Evolutionary conservation across 2,329 filamentous ascomycete species (phyloP).

Genomic region (Curvularia hawaiiensis): DNA sequence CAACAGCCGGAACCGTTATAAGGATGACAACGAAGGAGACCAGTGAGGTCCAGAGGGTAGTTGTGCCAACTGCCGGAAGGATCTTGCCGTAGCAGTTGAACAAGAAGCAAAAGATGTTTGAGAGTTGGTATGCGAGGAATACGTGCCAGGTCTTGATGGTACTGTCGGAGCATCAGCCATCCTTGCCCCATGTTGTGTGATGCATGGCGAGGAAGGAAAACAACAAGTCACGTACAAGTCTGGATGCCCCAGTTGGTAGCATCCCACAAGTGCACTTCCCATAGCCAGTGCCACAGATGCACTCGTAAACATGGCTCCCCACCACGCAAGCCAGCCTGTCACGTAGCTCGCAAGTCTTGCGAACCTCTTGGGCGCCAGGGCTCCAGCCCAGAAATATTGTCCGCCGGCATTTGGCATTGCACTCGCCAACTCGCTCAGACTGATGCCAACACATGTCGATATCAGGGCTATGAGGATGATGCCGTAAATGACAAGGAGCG

Average conservation of each 20-base stretch:
- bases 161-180: constrained; percentile 18
- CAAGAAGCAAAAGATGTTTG: constrained; percentile 55
- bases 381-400: constrained; percentile 59
- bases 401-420: constrained; percentile 58
- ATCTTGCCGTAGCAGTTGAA: constrained; percentile 54
- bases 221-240: constrained; percentile 52
- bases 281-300: constrained; percentile 58
- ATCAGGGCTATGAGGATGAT: constrained; percentile 54
- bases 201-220: not conserved
- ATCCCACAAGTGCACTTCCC: constrained; percentile 56
- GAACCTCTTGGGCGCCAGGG: constrained; percentile 54
- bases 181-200: not conserved
- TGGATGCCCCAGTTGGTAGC: constrained; percentile 58
- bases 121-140: constrained; percentile 54
- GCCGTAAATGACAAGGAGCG: constrained; percentile 57
- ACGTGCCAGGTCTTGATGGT: constrained; percentile 44
- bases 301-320: constrained; percentile 60
- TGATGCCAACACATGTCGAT: constrained; percentile 53
- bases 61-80: constrained; percentile 48
- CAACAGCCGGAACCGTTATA: constrained; percentile 53
- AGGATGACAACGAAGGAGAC: constrained; percentile 56
- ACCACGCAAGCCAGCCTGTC: constrained; percentile 60
- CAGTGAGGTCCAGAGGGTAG: constrained; percentile 54
- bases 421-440: constrained; percentile 55
- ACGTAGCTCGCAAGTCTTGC: constrained; percentile 54